phyloP scores from a whole-genome alignment of 2,329 filamentous ascomycete genomes.

The Cordyceps farinosa region DNA sequence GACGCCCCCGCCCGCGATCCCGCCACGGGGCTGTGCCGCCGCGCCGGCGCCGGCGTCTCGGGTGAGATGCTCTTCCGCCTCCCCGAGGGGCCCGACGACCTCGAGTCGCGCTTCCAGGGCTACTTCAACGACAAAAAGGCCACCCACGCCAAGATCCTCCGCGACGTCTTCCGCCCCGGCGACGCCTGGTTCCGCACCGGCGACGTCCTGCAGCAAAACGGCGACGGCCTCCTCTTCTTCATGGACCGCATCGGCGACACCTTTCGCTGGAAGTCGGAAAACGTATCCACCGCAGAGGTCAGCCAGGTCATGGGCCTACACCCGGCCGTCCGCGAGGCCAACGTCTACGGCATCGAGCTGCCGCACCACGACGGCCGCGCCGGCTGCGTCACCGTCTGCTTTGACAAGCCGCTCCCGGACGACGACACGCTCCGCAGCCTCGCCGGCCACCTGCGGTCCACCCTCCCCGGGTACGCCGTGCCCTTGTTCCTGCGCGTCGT shows the following conservation, averaged over 20 bases:
- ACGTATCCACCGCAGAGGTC: constrained; percentile 79
- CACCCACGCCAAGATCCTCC: constrained; percentile 68
- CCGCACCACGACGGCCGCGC: constrained; percentile 81
- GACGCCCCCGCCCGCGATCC: constrained; percentile 66
- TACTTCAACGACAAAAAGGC: constrained; percentile 74
- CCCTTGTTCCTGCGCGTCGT: constrained; percentile 74
- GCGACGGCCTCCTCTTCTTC: constrained; percentile 72
- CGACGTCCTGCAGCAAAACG: constrained; percentile 69
- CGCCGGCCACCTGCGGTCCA: constrained; percentile 52
- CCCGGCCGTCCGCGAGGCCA: constrained; percentile 67
- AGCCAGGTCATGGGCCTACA: constrained; percentile 67
- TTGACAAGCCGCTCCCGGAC: constrained; percentile 56
- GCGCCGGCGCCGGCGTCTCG: constrained; percentile 54
- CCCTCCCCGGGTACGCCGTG: constrained; percentile 69
- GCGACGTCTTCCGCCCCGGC: constrained; percentile 67
- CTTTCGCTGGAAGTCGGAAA: constrained; percentile 79
- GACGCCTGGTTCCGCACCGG: constrained; percentile 83
- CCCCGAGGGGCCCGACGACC: constrained; percentile 64
- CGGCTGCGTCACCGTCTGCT: constrained; percentile 70
- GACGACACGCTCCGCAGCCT: constrained; percentile 52
- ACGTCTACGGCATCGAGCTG: constrained; percentile 78
- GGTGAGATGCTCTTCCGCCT: constrained; percentile 69
- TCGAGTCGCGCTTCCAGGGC: constrained; percentile 67
- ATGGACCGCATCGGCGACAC: constrained; percentile 77
- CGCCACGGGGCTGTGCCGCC: constrained; percentile 64